Conservation (phyloP, 2,329 filamentous ascomycete genomes). For the Sarocladiaceae sp. region DNA sequence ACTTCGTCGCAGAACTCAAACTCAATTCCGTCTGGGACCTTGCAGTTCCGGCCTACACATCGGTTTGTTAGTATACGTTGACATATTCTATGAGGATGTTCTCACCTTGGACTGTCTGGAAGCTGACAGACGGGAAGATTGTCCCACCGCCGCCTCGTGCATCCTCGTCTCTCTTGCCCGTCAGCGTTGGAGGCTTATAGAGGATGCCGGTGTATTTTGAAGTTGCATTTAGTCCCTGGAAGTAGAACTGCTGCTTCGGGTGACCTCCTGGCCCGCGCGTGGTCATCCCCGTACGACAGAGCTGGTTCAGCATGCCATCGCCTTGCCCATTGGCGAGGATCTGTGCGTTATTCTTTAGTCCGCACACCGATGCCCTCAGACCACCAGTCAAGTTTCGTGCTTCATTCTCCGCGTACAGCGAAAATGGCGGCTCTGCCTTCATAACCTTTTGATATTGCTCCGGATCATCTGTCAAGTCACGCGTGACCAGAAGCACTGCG, state of each 20-base stretch:
- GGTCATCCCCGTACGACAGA: conserved; percentile 62
- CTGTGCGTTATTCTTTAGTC: conserved; percentile 62
- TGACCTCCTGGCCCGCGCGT: conserved; percentile 59
- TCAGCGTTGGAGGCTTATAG: conserved; percentile 26
- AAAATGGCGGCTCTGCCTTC: conserved; percentile 56
- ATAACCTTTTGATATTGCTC: conserved; percentile 51
- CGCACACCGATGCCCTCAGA: conserved; percentile 77
- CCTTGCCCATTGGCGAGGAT: conserved; percentile 49
- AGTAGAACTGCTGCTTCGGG: conserved; percentile 85
- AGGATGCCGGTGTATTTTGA: conserved; percentile 71
- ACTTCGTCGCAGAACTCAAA: conserved; percentile 86
- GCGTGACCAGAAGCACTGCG: conserved; percentile 74
- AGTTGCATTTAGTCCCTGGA: conserved; percentile 68
- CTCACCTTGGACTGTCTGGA: conserved; percentile 73
- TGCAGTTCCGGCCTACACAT: conserved; percentile 68
- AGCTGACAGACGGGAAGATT: conserved; percentile 69
- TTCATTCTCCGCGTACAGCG: conserved; percentile 69
- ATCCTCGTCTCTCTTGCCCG: conserved; percentile 28
- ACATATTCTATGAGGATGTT: too few relatives aligned
- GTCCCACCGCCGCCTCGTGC: conserved; percentile 68
- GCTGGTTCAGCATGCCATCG: conserved; percentile 41
- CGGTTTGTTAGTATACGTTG: neutral
- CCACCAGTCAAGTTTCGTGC: conserved; percentile 61
- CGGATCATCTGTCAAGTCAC: conserved; percentile 61
- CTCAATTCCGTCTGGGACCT: conserved; percentile 65